Conservation (phyloP, 192 early-diverging fungal species). For the Chytriomyces sp. region DNA sequence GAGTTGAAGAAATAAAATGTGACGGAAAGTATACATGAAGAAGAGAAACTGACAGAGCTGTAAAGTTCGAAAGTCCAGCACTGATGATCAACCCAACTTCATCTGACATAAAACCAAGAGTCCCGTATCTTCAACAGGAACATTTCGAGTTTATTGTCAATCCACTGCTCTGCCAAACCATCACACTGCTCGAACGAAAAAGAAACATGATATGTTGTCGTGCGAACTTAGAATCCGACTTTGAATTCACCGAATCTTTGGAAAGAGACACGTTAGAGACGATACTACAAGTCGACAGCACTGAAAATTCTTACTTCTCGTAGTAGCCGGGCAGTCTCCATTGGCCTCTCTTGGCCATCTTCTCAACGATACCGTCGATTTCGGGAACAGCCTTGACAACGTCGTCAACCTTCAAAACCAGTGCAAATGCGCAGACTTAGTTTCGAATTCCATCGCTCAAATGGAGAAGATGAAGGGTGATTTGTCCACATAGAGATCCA, state of each 20-base stretch:
- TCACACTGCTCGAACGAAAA: neutral
- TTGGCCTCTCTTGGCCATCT: slow-evolving; percentile 88
- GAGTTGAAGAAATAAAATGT: no score
- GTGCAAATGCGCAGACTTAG: neutral
- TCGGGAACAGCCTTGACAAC: slow-evolving; percentile 92
- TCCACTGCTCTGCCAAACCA: no score
- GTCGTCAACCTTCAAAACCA: slow-evolving; percentile 77
- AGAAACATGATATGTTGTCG: no score
- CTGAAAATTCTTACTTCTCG: slow-evolving; percentile 69
- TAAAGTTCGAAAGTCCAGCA: no score
- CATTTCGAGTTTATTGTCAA: no score
- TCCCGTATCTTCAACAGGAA: no score
- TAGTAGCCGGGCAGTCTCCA: slow-evolving; percentile 95
- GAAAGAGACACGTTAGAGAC: slow-evolving; percentile 19
- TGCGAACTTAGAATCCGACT: slow-evolving; percentile 51
- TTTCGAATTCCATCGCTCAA: no score
- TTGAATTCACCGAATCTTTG: slow-evolving; percentile 57
- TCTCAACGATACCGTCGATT: slow-evolving; percentile 84
- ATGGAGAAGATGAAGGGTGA: no score
- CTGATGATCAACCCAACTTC: no score
- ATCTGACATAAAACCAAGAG: no score
- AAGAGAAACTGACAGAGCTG: neutral
- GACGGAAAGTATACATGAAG: neutral
- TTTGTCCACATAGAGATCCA: no score
- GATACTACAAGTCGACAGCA: neutral